Evolutionary conservation across 345 rosid genomes (phyloP), one percentile per base, ranked within the genome.

Genomic region (Aquilaria sinensis): DNA sequence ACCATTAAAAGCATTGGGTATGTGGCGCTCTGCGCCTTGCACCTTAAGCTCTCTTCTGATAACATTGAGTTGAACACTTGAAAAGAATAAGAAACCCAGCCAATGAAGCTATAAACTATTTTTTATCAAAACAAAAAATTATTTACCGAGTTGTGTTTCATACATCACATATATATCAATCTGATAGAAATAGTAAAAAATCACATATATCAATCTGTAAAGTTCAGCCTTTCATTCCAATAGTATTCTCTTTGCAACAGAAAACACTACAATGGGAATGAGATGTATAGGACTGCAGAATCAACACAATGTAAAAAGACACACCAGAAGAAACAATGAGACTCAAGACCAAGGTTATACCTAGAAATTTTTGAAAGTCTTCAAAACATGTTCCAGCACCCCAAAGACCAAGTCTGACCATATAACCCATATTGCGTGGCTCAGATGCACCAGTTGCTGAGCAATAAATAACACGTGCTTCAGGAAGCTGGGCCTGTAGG

Each of bases 371-470:
- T 68, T 68, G 92, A 74, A 94, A 94, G 63, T 83, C 94, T 54
- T 62, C 51, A 67, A 94, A 94, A 76, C 82, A 75, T 46, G 99
- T 94, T 83, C 97, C 95, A 70, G 80, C 80, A 67, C 99, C 99
- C 99, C 99, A 94, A 57, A 94, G 97, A 70, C 99, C 97, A 79
- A 94, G 96, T 77, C 97, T 85, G 75, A 90, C 94, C 99, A 94
- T 94, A 76, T 94, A 94, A 60, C 97, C 99, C 97, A 94, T 72
- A 77, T 94, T 94, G 64, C 99, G 94, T 56, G 99, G 97, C 79
- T 94, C 99, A 67, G 99, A 94, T 72, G 99, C 99, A 71, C 99
- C 97, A 78, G 97, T 94, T 60, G 97, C 99, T 54, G 99, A 94
- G 85, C 99, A 94, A 82, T 94, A 90, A 70, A 94, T 72, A 67